These are phyloP conservation scores for Galeopsis tetrahit DNA, from an alignment of 257 asterid species.

Conservation along the genomic window DNA sequence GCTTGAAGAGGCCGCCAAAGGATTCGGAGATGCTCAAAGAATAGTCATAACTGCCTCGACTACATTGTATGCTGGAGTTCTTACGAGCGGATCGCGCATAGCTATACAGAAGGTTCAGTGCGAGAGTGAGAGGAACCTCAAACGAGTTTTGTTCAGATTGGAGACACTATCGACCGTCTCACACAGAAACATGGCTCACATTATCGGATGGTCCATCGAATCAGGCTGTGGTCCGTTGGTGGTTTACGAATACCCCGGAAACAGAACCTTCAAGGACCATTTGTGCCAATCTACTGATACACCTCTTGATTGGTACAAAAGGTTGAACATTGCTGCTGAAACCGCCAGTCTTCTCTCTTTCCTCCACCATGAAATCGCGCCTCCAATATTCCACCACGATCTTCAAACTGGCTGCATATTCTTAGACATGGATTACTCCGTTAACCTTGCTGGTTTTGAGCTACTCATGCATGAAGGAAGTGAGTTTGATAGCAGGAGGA, in stretches of 20 bases:
- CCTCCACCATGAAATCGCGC: slow-evolving; percentile 61
- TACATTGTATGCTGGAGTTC: slow-evolving; percentile 52
- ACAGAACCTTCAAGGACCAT: slow-evolving; percentile 54
- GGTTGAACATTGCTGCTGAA: slow-evolving; percentile 55
- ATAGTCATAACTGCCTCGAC: slow-evolving; percentile 35
- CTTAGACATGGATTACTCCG: slow-evolving; percentile 51
- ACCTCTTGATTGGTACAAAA: slow-evolving; percentile 55
- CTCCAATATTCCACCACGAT: slow-evolving; percentile 59
- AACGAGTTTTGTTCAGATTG: slow-evolving; percentile 42
- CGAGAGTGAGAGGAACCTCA: slow-evolving; percentile 45
- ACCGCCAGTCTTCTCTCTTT: slow-evolving; percentile 61
- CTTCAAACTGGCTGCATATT: slow-evolving; percentile 57
- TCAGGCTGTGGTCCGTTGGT: slow-evolving; percentile 46
- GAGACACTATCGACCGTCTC: slow-evolving; percentile 54
- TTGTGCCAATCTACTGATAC: slow-evolving; percentile 31
- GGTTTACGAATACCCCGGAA: slow-evolving; percentile 55
- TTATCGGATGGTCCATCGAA: slow-evolving; percentile 65
- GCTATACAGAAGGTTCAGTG: slow-evolving; percentile 57
- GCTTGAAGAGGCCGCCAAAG: slow-evolving; percentile 69
- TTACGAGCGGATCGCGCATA: slow-evolving; percentile 45
- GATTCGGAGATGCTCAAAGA: slow-evolving; percentile 54
- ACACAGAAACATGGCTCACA: slow-evolving; percentile 57
- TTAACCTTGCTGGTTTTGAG: slow-evolving; percentile 55
- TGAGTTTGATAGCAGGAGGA: slow-evolving; percentile 34
- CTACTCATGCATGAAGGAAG: slow-evolving; percentile 30